phyloP scores from a whole-genome alignment of 2,329 filamentous ascomycete species.

The Penicillium nordicum region DNA sequence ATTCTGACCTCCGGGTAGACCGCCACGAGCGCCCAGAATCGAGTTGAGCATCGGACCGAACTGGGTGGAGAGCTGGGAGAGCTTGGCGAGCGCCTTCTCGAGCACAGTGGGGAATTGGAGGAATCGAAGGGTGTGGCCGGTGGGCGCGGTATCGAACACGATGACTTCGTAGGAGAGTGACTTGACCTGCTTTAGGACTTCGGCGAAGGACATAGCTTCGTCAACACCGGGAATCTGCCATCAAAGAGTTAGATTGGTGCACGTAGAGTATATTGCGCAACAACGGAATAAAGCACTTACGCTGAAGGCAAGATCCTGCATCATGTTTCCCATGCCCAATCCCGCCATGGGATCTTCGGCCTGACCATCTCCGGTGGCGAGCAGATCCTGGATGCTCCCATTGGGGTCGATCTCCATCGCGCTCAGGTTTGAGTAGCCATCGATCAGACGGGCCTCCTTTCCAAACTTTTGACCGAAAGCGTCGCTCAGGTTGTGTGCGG shows the following conservation, averaged over 20 bases:
- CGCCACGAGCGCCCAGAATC: slow-evolving; percentile 73
- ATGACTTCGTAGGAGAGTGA: slow-evolving; percentile 98
- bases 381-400: slow-evolving; percentile 91
- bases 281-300: slow-evolving; percentile 48
- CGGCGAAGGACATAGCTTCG: slow-evolving; percentile 99
- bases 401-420: slow-evolving; percentile 99
- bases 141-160: slow-evolving; percentile 97
- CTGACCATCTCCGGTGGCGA: slow-evolving; percentile 70
- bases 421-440: slow-evolving; percentile 89
- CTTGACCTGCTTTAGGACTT: slow-evolving; percentile 99
- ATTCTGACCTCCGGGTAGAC: slow-evolving; percentile 86
- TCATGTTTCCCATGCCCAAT: slow-evolving; percentile 82
- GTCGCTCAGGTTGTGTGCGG: slow-evolving; percentile 95
- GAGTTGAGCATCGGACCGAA: slow-evolving; percentile 96
- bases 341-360: slow-evolving; percentile 64
- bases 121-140: slow-evolving; percentile 96
- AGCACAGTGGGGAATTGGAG: slow-evolving; percentile 97
- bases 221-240: slow-evolving; percentile 91
- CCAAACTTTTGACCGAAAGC: slow-evolving; percentile 99
- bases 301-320: slow-evolving; percentile 96
- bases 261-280: slow-evolving; percentile 1
- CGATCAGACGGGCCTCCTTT: slow-evolving; percentile 90
- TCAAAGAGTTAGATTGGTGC: slow-evolving; percentile 5
- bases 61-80: slow-evolving; percentile 88
- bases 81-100: slow-evolving; percentile 96